These are phyloP conservation scores for Simplicillium sp. DNA, from an alignment of 2,329 filamentous ascomycete species.

Conservation along the genomic window DNA sequence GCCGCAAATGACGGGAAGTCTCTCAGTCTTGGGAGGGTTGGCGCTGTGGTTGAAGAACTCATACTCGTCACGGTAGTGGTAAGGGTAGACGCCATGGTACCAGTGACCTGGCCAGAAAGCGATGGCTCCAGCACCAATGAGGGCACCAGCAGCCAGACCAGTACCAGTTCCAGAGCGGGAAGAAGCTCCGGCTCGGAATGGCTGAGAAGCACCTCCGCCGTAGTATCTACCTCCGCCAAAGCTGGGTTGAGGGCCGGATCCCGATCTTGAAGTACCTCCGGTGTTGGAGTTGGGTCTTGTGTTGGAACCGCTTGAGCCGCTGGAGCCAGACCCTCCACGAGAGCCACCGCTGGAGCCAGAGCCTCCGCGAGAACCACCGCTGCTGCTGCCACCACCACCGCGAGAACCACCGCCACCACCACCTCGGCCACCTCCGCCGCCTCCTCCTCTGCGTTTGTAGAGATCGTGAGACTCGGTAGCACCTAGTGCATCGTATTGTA, in stretches of 20 bases:
- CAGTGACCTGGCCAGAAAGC: conserved; percentile 56
- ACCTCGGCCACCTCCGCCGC: conserved; percentile 40
- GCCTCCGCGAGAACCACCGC: conserved; percentile 11
- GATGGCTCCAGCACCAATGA: conserved; percentile 37
- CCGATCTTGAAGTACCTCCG: conserved; percentile 45
- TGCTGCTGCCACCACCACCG: conserved; percentile 9
- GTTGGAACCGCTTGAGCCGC: conserved; percentile 7
- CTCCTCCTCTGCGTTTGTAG: conserved; percentile 53
- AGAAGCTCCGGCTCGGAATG: conserved; percentile 27
- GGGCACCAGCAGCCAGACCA: conserved; percentile 42
- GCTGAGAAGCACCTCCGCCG: conserved; percentile 45
- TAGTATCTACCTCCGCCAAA: conserved; percentile 60
- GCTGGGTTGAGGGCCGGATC: conserved; percentile 44
- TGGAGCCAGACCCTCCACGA: conserved; percentile 11
- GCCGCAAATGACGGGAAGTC: conserved; percentile 31
- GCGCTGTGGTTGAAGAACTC: conserved; percentile 33
- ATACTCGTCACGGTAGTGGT: conserved; percentile 30
- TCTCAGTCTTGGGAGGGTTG: conserved; percentile 30
- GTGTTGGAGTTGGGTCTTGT: conserved; percentile 20
- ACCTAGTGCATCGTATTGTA: conserved; percentile 9
- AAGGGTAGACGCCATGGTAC: conserved; percentile 37
- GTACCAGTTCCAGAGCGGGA: conserved; percentile 49
- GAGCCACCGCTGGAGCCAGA: conserved; percentile 10
- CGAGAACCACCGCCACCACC: conserved; percentile 17
- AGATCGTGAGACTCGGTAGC: conserved; percentile 30